phyloP scores from a whole-genome alignment of 768 basidiomycete genomes.

The Ramaria sp. region DNA sequence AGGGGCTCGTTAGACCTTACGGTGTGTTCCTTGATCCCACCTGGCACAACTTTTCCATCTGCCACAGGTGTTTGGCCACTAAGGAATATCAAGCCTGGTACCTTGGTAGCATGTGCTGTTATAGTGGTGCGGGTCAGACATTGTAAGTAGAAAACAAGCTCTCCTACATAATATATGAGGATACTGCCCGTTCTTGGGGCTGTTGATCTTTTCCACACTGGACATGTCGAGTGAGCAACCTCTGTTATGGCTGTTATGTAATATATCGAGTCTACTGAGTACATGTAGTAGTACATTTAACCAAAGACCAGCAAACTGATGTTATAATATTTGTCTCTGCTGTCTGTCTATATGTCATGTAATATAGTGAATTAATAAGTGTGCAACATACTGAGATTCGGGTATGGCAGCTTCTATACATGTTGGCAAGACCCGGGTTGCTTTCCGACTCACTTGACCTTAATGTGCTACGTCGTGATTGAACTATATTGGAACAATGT shows the following conservation, averaged over 20 bases:
- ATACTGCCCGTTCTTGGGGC: slow-evolving; percentile 31
- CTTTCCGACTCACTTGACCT: too few species aligned
- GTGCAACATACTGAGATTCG: too few species aligned
- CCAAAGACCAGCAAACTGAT: too few species aligned
- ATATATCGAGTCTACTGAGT: too few species aligned
- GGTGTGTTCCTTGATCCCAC: slow-evolving; percentile 51
- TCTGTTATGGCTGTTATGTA: too few species aligned
- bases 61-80: slow-evolving; percentile 50
- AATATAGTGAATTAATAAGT: too few species aligned
- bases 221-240: slow-evolving; percentile 31
- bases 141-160: slow-evolving; percentile 11
- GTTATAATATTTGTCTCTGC: too few species aligned
- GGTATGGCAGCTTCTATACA: too few species aligned
- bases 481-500: background rate
- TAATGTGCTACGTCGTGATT: too few species aligned
- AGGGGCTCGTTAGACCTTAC: slow-evolving; percentile 21
- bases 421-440: too few species aligned
- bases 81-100: slow-evolving; percentile 47
- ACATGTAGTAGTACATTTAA: too few species aligned
- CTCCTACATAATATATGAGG: slow-evolving; percentile 39
- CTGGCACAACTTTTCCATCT: slow-evolving; percentile 36
- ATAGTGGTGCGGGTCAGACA: background rate
- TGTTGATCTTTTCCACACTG: slow-evolving; percentile 46
- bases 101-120: slow-evolving; percentile 45
- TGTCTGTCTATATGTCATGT: too few species aligned